Evolutionary conservation across 2,329 filamentous ascomycete species (phyloP).

Genomic region (Microdochium bolleyi): DNA sequence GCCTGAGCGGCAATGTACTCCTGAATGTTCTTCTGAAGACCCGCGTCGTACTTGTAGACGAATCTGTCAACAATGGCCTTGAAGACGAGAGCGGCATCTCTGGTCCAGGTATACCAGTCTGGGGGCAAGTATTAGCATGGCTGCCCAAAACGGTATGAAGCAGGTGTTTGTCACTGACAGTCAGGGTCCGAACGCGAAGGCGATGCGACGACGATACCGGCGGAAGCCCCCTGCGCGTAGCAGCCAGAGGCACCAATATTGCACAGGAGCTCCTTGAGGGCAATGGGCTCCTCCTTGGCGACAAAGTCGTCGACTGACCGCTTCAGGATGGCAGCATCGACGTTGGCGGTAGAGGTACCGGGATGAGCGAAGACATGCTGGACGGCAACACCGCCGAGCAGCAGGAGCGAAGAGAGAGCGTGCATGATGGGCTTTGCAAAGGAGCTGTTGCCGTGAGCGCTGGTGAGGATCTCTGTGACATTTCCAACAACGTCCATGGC

Average conservation of each 20-base stretch:
- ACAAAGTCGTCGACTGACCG: constrained; percentile 46
- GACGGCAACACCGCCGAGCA: constrained; percentile 42
- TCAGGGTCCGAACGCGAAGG: constrained; percentile 45
- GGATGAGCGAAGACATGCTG: constrained; percentile 43
- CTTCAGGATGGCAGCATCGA: constrained; percentile 30
- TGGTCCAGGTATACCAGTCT: constrained; percentile 77
- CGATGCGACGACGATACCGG: constrained; percentile 49
- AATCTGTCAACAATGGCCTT: constrained; percentile 64
- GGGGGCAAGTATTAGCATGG: not conserved
- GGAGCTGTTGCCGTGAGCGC: constrained; percentile 3
- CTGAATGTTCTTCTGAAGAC: constrained; percentile 53
- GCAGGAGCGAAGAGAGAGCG: constrained; percentile 37
- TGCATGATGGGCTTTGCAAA: constrained; percentile 29
- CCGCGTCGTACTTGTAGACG: constrained; percentile 45
- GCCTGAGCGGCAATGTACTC: constrained; percentile 64
- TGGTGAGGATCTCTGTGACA: constrained; percentile 4
- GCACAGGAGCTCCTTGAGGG: constrained; percentile 43
- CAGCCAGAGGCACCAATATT: constrained; percentile 52
- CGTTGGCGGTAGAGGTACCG: constrained; percentile 17
- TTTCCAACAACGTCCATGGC: not conserved
- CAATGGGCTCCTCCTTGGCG: constrained; percentile 40
- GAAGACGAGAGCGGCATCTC: constrained; percentile 64
- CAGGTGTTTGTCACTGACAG: constrained; percentile 32
- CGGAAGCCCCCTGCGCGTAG: constrained; percentile 33
- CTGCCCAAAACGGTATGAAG: constrained; percentile 1